Base-by-base conservation (phyloP, 208 protist genomes). In the Naegleria lovaniensis region DNA sequence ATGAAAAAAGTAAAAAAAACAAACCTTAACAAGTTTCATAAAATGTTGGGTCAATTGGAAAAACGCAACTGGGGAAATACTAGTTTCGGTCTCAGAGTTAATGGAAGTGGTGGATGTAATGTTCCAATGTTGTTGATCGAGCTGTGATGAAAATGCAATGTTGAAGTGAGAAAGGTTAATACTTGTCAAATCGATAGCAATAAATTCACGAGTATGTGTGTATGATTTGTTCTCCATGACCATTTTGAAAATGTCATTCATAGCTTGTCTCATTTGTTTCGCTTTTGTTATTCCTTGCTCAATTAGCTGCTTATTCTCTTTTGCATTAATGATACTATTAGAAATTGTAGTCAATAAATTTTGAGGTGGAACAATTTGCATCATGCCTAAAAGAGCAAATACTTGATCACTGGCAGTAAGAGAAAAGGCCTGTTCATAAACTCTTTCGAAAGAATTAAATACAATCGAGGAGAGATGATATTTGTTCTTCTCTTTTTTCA, bases 381-480 rank as follows among this genome's bases (percentile, higher is more conserved):
- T 79, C 29, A 79, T 79, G 25, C 67, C 67, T 36, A 79, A 33
- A 36, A 79, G n/a, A 36, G 67, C 67, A 79, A 79, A 79, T 36
- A 79, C 29, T 25, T 79, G 67, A 33, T 79, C 67, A 79, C 67
- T 79, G 0, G 67, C 67, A 36, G 67, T 79, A 19, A 79, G n/a
- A 36, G 29, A 36, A 79, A 79, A 79, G 16, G 67, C 19, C n/a
- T 79, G 67, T 79, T 79, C 67, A 79, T 36, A 79, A 79, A 36
- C 16, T 79, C 67, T 79, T 79, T 79, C 67, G n/a, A 79, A 79
- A 36, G 67, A 79, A 79, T 79, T 79, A 33, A 79, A 79, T 36
- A 36, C 29, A 36, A 79, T 79, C 9, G 16, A 36, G 7, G 29
- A 79, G 19, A 79, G n/a, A 33, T 79, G 19, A 79, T 79, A 79